phyloP scores from a whole-genome alignment of 805 yeast species.

The Candida ulmi region DNA sequence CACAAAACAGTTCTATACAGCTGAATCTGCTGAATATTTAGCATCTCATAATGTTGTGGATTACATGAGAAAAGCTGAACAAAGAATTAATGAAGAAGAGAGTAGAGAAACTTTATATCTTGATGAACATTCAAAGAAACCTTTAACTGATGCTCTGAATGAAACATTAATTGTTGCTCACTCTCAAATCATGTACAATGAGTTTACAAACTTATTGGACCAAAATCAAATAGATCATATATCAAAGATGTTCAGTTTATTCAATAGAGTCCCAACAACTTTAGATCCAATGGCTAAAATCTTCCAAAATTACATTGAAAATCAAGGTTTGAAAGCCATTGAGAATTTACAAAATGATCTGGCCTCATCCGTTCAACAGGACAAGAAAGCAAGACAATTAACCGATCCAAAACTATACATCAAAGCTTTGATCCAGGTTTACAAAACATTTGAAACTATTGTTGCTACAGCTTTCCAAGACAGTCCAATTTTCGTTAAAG shows the following conservation, averaged over 20 bases:
- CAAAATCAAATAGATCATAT: conserved; percentile 69
- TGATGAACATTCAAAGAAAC: conserved; percentile 79
- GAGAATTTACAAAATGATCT: conserved; percentile 43
- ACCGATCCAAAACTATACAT: conserved; percentile 76
- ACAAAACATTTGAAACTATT: conserved; percentile 59
- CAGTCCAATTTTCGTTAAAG: conserved; percentile 74
- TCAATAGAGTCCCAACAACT: conserved; percentile 74
- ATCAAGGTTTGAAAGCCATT: conserved; percentile 55
- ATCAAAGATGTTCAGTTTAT: conserved; percentile 66
- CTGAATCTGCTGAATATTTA: conserved; percentile 64
- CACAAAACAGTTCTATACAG: conserved; percentile 59
- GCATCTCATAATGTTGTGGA: conserved; percentile 78
- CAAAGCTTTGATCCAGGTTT: conserved; percentile 66
- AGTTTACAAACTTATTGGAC: conserved; percentile 69
- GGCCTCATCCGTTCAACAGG: conserved; percentile 29
- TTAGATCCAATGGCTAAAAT: conserved; percentile 70
- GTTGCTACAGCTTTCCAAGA: conserved; percentile 63
- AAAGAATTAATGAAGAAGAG: conserved; percentile 78
- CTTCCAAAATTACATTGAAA: conserved; percentile 68
- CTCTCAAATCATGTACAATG: conserved; percentile 67
- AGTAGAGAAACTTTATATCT: conserved; percentile 71
- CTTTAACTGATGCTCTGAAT: conserved; percentile 71
- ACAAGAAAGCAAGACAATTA: conserved; percentile 2
- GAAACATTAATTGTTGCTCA: conserved; percentile 73
- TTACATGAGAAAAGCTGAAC: conserved; percentile 82